Percentiles rank a stretch among this genome's conserved stretches.
Evolutionary conservation across 2,329 filamentous ascomycete species (phyloP).

Genomic region (Monosporascus sp.): DNA sequence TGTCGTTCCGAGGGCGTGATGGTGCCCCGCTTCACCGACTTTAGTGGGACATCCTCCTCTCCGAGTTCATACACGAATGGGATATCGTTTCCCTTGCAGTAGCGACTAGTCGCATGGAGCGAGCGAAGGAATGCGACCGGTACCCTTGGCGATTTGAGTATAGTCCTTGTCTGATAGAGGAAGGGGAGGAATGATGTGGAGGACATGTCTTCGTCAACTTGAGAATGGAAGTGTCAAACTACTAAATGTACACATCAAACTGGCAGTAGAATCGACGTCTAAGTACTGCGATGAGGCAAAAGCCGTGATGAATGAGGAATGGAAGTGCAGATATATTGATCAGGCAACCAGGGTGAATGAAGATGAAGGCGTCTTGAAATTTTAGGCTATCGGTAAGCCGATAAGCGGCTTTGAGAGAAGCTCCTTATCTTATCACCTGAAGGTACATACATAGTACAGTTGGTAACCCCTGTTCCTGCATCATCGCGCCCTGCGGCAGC

Average conservation of each 20-base stretch:
- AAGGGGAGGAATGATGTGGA: constrained; percentile 54
- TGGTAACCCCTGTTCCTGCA: constrained; percentile 1
- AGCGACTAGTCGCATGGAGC: constrained; percentile 15
- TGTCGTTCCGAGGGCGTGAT: constrained; percentile 51
- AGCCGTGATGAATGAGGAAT: too few relatives aligned
- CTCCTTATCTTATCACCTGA: too few relatives aligned
- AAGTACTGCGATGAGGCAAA: too few relatives aligned
- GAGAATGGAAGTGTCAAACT: too few relatives aligned
- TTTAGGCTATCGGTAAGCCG: too few relatives aligned
- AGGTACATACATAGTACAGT: too few relatives aligned
- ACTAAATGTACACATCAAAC: too few relatives aligned
- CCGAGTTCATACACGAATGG: constrained; percentile 46
- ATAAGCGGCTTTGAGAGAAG: too few relatives aligned
- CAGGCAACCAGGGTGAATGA: too few relatives aligned
- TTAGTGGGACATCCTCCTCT: constrained; percentile 14
- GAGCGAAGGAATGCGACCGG: constrained; percentile 16
- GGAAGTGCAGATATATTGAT: too few relatives aligned
- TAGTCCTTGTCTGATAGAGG: constrained; percentile 66
- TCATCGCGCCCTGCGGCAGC: not conserved
- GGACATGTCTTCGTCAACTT: constrained; percentile 30
- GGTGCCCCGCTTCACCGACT: constrained; percentile 32
- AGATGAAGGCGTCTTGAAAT: too few relatives aligned
- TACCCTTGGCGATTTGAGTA: constrained; percentile 34
- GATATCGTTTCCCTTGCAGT: constrained; percentile 31
- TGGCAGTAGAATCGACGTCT: too few relatives aligned